Evolutionary conservation across 2,329 filamentous ascomycete genomes (phyloP), one percentile per base, ranked within the genome.

Genomic region (Talaromyces sp.): DNA sequence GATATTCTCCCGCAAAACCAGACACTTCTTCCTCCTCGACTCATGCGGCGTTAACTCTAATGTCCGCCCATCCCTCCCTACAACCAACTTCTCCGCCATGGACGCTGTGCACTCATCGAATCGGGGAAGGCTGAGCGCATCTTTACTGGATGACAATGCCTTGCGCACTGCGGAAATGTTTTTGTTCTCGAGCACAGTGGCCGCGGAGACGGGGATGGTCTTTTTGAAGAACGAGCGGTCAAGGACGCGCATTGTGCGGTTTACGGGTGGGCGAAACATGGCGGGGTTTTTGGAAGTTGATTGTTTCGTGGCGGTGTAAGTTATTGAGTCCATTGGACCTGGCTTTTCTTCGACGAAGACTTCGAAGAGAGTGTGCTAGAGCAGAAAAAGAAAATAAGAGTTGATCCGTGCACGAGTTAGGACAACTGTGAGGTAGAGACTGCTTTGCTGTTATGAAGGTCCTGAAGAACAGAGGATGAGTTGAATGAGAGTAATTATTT

Each of bases 161-260:
- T 87, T 87, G 68, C 91, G 86, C 75, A 91, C 88, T 68, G 83
- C 85, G 27, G 89, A 85, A 64, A 98, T 92, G 71, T 92, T 86
- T 70, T 87, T 90, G 67, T 85, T 85, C 74, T 95, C 90, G 68
- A 87, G 85, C 52, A 98, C 82, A 43, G 90, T 86, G 7, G 93
- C 94, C 2, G 93, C 93, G 9, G 92, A 86, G 27, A 94, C 82
- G 27, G 89, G 88, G 63, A 97, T 81, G 0, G 84, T 90, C 76
- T 89, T 92, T 61, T 86, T 83, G 81, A 98, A 98, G 68, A 96
- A 88, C 16, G 89, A 84, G 70, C 91, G 88, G 80, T 99, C 93
- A 68, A 99, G 87, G 59, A 86, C 85, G 74, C 88, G 88, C 82
- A 92, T 91, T 66, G 89, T 88, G 76, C 91, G 90, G 71, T 94